Conservation (phyloP, 257 asterid genomes). For the Solanum tarijense region DNA sequence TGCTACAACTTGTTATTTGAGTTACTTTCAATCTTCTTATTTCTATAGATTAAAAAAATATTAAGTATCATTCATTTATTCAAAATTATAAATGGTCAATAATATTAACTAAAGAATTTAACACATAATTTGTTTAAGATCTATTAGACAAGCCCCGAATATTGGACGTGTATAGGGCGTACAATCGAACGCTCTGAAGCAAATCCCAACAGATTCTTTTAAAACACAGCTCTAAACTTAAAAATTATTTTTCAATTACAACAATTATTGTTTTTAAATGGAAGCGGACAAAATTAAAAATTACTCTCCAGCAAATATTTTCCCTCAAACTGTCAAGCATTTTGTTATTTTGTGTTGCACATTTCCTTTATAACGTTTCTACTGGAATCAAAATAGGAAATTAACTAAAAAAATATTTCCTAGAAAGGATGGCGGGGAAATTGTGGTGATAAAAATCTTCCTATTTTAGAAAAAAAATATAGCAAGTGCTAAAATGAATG, state of each 20-base stretch:
- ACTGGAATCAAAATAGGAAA: background rate
- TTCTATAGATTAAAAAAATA: no score
- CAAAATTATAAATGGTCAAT: no score
- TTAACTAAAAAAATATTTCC: background rate
- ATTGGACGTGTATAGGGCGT: no score
- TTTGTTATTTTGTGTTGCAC: background rate
- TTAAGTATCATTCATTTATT: no score
- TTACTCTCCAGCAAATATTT: background rate
- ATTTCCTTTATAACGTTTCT: background rate
- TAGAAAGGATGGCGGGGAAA: background rate
- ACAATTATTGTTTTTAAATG: background rate
- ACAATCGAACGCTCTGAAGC: no score
- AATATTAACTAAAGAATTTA: no score
- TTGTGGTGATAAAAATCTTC: background rate
- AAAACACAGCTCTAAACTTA: background rate
- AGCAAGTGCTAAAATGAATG: background rate
- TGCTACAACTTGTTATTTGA: no score
- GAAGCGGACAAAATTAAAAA: background rate
- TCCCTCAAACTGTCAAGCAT: background rate
- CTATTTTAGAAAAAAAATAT: background rate
- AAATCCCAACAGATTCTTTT: no score
- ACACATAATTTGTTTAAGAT: no score
- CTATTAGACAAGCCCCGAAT: no score
- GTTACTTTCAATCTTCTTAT: no score
- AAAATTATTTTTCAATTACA: background rate